Evolutionary conservation across 2,329 filamentous ascomycete genomes (phyloP).

Genomic region (Xylaria sp.): DNA sequence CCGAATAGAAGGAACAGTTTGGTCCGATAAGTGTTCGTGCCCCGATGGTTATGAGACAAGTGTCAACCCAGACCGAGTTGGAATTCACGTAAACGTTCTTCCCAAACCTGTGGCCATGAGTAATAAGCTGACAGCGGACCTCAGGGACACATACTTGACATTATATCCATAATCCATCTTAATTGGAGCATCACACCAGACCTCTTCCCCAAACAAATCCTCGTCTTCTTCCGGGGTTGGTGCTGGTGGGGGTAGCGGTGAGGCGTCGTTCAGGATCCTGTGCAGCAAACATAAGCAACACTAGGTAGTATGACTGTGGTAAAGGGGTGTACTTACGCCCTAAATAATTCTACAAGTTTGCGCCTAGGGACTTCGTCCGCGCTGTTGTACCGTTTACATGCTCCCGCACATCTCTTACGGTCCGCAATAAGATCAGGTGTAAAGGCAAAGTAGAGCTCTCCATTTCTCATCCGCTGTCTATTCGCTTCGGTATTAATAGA

Average conservation of each 20-base stretch:
- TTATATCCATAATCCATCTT: slow-evolving; percentile 80
- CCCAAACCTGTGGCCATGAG: slow-evolving; percentile 53
- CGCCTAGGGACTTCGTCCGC: slow-evolving; percentile 63
- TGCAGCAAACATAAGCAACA: slow-evolving; percentile 6
- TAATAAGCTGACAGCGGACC: slow-evolving; percentile 2
- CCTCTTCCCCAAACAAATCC: slow-evolving; percentile 61
- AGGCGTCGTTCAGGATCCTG: slow-evolving; percentile 65
- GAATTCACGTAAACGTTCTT: slow-evolving; percentile 74
- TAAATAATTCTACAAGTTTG: slow-evolving; percentile 67
- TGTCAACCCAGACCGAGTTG: slow-evolving; percentile 77
- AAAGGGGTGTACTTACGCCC: slow-evolving; percentile 57
- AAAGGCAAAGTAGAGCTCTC: slow-evolving; percentile 76
- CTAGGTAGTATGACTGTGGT: background rate
- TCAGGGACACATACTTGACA: slow-evolving; percentile 49
- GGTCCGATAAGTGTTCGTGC: slow-evolving; percentile 78
- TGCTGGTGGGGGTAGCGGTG: slow-evolving; percentile 63
- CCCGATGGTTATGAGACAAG: slow-evolving; percentile 73
- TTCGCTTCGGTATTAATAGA: slow-evolving; percentile 50
- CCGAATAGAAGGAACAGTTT: slow-evolving; percentile 75
- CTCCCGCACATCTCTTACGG: slow-evolving; percentile 63
- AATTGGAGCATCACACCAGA: slow-evolving; percentile 72
- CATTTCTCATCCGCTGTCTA: slow-evolving; percentile 60
- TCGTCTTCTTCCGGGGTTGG: slow-evolving; percentile 66
- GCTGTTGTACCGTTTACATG: slow-evolving; percentile 66
- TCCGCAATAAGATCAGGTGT: slow-evolving; percentile 66